Evolutionary conservation across 164 flowering plant genomes (phyloP).

Genomic region (Chimonanthus praecox): DNA sequence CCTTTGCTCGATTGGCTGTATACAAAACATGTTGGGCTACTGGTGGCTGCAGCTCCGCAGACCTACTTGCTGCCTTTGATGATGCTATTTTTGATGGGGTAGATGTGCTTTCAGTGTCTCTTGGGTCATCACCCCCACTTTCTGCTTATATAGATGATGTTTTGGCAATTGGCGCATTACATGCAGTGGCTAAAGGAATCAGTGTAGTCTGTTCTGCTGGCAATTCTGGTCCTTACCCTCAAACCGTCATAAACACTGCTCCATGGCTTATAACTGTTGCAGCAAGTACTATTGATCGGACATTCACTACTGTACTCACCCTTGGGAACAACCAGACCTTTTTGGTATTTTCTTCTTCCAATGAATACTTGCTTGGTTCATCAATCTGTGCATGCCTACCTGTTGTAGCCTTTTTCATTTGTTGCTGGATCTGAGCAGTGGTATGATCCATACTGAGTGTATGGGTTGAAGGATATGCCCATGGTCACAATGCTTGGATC

Average conservation of each 20-base stretch:
- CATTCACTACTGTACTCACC: conserved; percentile 20
- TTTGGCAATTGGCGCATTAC: conserved; percentile 46
- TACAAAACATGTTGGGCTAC: conserved; percentile 49
- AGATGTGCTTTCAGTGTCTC: conserved; percentile 22
- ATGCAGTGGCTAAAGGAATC: conserved; percentile 49
- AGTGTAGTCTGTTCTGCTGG: conserved; percentile 48
- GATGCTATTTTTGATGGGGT: conserved; percentile 29
- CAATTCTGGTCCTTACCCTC: conserved; percentile 33
- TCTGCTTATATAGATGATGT: conserved; percentile 18
- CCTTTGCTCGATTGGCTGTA: conserved; percentile 34
- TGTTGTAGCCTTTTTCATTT: too few relatives aligned
- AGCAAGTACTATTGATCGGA: conserved; percentile 59
- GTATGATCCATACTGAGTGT: too few relatives aligned
- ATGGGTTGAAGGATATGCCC: too few relatives aligned
- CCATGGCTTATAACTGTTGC: conserved; percentile 69
- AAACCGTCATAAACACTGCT: conserved; percentile 32
- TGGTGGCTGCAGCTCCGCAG: conserved; percentile 36
- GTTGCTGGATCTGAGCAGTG: too few relatives aligned
- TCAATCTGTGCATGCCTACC: too few relatives aligned
- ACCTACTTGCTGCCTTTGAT: conserved; percentile 24
- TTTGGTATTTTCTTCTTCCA: too few relatives aligned
- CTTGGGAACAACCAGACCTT: too few relatives aligned
- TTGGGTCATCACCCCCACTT: conserved; percentile 10
- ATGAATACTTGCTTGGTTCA: too few relatives aligned
- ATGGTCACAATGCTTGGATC: too few relatives aligned